Evolutionary conservation across 352 stramenopile genomes (phyloP).

Genomic region (Phytopythium sindhum): DNA sequence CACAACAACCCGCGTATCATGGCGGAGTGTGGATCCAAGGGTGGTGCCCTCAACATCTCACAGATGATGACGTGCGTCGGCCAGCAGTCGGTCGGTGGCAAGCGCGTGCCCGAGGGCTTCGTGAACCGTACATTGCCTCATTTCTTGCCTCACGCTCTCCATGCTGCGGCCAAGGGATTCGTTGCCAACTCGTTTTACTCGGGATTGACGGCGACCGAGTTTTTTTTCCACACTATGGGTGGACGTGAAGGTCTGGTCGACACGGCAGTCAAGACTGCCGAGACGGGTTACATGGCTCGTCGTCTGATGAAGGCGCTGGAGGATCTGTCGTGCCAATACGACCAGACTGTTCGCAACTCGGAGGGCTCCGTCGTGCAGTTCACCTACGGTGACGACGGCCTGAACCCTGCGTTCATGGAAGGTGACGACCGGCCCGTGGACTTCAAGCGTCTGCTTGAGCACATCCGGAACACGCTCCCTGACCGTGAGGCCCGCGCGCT

Average conservation of each 20-base stretch:
- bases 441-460: slow-evolving; percentile 91
- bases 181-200: slow-evolving; percentile 99
- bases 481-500: slow-evolving; percentile 69
- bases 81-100: slow-evolving; percentile 98
- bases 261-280: slow-evolving; percentile 99
- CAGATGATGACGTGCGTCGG: slow-evolving; percentile 99
- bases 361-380: slow-evolving; percentile 97
- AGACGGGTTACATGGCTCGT: slow-evolving; percentile 99
- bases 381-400: slow-evolving; percentile 98
- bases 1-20: slow-evolving; percentile 98
- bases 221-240: slow-evolving; percentile 99
- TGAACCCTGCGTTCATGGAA: slow-evolving; percentile 98
- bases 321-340: slow-evolving; percentile 96
- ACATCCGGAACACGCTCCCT: slow-evolving; percentile 84
- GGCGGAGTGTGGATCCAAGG: slow-evolving; percentile 99
- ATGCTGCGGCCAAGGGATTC: slow-evolving; percentile 98
- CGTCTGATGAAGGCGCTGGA: slow-evolving; percentile 98
- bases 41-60: slow-evolving; percentile 99
- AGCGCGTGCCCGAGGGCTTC: slow-evolving; percentile 98
- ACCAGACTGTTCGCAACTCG: slow-evolving; percentile 88
- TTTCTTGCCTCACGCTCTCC: slow-evolving; percentile 93
- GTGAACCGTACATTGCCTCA: slow-evolving; percentile 98
- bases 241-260: slow-evolving; percentile 99
- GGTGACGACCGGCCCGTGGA: slow-evolving; percentile 94
- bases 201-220: slow-evolving; percentile 98